Evolutionary conservation across 495 filamentous ascomycete species (phyloP), one percentile per base, ranked within the genome.

Genomic region (Gamarada debralockiae): DNA sequence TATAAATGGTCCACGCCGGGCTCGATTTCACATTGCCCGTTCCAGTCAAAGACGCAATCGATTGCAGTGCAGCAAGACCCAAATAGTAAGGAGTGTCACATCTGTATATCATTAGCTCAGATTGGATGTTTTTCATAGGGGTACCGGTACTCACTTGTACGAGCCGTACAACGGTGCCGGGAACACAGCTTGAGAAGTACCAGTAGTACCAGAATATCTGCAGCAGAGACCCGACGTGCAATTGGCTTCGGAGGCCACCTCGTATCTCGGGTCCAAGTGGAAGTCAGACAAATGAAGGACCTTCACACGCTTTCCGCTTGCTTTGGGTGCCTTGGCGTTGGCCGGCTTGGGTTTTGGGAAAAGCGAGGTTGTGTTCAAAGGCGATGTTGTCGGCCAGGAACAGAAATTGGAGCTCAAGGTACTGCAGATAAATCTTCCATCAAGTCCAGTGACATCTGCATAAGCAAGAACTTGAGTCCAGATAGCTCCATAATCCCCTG

Each of bases 271-370:
- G 68, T 84, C 81, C 5, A 84, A 65, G 56, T 83, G 81, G 38
- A 83, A 73, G 53, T 84, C 81, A 0, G 77, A 81, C 55, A 84
- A 52, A 60, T 83, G 81, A 9, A 82, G 63, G 3, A 84, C 79
- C 59, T 83, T 83, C 44, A 79, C 70, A 2, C 73, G 67, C 61
- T 79, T 66, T 0, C 79, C 79, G 38, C 73, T 80, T 2, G 74
- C 53, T 34, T 65, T 59, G 0, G 77, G 78, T 6, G 59, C 65
- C 14, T 50, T 61, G 6, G 64, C 58, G 54, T 77, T 67, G 7
- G 48, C 61, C 4, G 79, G 80, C 58, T 77, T 80, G 0, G 79
- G 76, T 61, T 80, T 83, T 4, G 79, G 73, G 47, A 84, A 84
- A 6, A 74, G 48, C 12, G 51, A 48, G 0, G 68, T 68, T 14